These are phyloP conservation scores for Furcasterigmium sp. DNA, from an alignment of 2,329 filamentous ascomycete species.

Conservation along the genomic window DNA sequence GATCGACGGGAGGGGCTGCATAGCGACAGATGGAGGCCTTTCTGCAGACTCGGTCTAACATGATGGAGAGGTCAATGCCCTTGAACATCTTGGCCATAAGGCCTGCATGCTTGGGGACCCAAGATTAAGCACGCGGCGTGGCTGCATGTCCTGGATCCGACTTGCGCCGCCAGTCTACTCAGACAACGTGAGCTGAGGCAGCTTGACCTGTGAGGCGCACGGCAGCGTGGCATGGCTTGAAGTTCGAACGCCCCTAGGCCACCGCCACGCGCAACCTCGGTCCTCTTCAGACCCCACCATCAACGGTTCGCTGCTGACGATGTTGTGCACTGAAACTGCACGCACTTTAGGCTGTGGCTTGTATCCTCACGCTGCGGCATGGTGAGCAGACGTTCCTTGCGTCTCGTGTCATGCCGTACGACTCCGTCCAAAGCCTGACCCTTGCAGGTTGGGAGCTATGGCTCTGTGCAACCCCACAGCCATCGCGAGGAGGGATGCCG, in stretches of 20 bases:
- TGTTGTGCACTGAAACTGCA: slow-evolving; percentile 2
- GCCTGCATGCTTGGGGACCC: not conserved
- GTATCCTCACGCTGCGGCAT: not conserved
- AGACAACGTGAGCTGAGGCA: slow-evolving; percentile 1
- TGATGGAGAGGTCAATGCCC: too few relatives aligned
- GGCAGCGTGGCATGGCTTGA: too few relatives aligned
- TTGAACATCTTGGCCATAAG: too few relatives aligned
- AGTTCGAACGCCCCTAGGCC: too few relatives aligned
- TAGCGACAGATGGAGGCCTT: too few relatives aligned
- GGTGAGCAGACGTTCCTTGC: slow-evolving; percentile 4
- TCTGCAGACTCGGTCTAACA: too few relatives aligned
- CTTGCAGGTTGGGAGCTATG: slow-evolving; percentile 5
- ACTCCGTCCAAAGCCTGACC: not conserved
- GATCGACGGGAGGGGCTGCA: too few relatives aligned
- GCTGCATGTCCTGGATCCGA: not conserved
- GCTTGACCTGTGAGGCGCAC: slow-evolving; percentile 2
- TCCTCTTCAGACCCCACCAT: too few relatives aligned
- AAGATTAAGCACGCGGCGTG: slow-evolving; percentile 2
- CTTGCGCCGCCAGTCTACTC: not conserved
- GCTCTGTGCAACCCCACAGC: slow-evolving; percentile 2
- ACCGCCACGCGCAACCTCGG: too few relatives aligned
- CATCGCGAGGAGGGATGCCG: not conserved
- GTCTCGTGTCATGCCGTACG: slow-evolving; percentile 11
- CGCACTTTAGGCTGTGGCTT: slow-evolving; percentile 4
- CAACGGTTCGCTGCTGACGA: slow-evolving; percentile 5